Conservation (phyloP, 2,329 filamentous ascomycete species). For the Pseudofabraea citricarpa region DNA sequence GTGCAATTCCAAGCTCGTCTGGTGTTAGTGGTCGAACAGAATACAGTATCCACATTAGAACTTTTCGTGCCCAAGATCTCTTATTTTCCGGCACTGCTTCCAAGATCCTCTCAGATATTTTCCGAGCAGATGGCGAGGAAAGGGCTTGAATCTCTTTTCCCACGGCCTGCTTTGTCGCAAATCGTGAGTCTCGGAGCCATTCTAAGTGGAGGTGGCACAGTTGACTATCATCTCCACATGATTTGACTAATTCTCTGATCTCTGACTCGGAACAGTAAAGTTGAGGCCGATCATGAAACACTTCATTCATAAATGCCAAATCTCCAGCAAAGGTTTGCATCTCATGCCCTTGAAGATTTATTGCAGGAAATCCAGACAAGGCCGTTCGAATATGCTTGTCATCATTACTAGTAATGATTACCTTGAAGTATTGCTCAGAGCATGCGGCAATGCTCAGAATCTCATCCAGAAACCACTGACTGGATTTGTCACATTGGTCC, state of each 20-base stretch:
- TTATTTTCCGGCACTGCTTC: background rate
- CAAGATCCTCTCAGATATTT: background rate
- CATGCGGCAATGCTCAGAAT: background rate
- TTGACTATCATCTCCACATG: background rate
- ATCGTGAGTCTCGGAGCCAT: background rate
- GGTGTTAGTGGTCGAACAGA: background rate
- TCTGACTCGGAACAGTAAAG: background rate
- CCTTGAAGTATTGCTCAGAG: slow-evolving; percentile 5
- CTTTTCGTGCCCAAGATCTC: background rate
- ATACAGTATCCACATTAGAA: background rate
- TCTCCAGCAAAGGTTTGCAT: background rate
- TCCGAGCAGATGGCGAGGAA: background rate
- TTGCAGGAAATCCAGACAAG: background rate
- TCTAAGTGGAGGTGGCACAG: background rate
- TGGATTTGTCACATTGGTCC: slow-evolving; percentile 7
- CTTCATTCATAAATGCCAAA: background rate
- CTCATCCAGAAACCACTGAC: slow-evolving; percentile 1
- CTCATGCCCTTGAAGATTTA: background rate
- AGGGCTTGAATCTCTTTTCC: background rate
- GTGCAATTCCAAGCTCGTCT: background rate
- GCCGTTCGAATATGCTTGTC: background rate
- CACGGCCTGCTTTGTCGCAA: background rate
- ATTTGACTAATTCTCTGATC: background rate
- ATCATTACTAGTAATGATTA: slow-evolving; percentile 1
- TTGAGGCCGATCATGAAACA: background rate